Evolutionary conservation across 768 basidiomycete species (phyloP), one percentile per base, ranked within the genome.

Genomic region (Mrakia blollopis): DNA sequence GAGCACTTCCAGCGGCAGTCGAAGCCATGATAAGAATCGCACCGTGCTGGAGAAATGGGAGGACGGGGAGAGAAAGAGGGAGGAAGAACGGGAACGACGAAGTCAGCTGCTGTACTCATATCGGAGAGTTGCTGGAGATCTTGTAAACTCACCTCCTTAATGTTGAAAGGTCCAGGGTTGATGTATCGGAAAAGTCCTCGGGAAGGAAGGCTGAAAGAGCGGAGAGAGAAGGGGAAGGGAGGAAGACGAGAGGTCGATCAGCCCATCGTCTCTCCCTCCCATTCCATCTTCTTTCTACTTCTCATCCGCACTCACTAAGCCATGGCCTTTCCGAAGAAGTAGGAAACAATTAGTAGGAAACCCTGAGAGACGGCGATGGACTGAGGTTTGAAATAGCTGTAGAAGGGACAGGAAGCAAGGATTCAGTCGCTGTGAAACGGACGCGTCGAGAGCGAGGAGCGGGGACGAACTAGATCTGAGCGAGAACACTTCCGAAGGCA

Each of bases 341-440:
- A 80, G 37, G 82, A 79, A 72, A 84, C 79, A 57, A 84, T 79
- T 50, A 82, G 76, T 10, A 84, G 79, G 82, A 84, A 84, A 25
- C 82, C 80, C 68, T 81, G 79, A 13, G 80, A 81, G 67, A 81
- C 82, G 67, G 41, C n/a, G 25, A 75, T 28, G 25, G 81, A 81
- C 68, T 81, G 81, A 3, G 82, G 82, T 50, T 82, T 81, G 80
- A 83, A 83, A 78, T 88, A 89, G 86, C 87, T 81, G 52, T 81
- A 82, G 75, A 83, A 84, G 8, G 84, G 83, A 54, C 84, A 80
- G 25, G 84, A 11, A 25, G 23, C 11, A 44, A 4, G 44, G 44
- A 13, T 41, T 44, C 44, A 44, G 44, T 13, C 7, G 44, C 44
- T 6, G 44, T 44, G n/a, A 44, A 44, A 44, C 3, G 14, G 11